Conservation (phyloP, 257 asterid genomes). For the Solanum verrucosum region DNA sequence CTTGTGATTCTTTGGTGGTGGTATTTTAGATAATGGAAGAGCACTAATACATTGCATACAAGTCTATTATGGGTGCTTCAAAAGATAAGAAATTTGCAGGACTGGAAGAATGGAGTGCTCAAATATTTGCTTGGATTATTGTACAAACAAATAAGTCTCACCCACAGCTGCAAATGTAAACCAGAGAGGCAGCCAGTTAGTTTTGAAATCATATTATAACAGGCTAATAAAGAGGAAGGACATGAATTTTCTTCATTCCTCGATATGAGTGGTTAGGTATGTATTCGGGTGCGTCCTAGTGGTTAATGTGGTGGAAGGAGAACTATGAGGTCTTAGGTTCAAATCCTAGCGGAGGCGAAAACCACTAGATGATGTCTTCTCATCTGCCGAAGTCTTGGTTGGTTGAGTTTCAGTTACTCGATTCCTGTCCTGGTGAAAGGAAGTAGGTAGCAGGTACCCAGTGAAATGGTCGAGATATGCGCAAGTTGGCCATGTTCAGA, state of each 20-base stretch:
- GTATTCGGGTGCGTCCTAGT: background rate
- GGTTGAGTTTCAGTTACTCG: background rate
- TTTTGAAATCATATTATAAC: background rate
- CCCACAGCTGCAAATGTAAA: background rate
- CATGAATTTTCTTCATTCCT: background rate
- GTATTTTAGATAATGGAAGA: background rate
- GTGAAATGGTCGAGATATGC: background rate
- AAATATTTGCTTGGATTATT: background rate
- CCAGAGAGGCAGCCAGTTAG: background rate
- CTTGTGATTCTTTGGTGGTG: constrained; percentile 3
- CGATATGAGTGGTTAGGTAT: background rate
- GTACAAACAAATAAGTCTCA: background rate
- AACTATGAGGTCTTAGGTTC: background rate
- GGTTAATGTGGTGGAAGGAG: background rate
- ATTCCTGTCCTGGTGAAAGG: background rate
- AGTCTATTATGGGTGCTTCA: background rate
- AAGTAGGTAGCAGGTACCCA: background rate
- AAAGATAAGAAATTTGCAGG: background rate
- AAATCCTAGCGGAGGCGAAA: background rate
- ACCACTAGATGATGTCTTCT: background rate
- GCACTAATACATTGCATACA: background rate
- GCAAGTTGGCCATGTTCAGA: background rate
- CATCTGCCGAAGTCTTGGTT: background rate
- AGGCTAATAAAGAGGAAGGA: background rate
- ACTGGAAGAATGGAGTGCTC: background rate